Conservation (phyloP, 2,329 filamentous ascomycete species). For the Corinectria fuckeliana region DNA sequence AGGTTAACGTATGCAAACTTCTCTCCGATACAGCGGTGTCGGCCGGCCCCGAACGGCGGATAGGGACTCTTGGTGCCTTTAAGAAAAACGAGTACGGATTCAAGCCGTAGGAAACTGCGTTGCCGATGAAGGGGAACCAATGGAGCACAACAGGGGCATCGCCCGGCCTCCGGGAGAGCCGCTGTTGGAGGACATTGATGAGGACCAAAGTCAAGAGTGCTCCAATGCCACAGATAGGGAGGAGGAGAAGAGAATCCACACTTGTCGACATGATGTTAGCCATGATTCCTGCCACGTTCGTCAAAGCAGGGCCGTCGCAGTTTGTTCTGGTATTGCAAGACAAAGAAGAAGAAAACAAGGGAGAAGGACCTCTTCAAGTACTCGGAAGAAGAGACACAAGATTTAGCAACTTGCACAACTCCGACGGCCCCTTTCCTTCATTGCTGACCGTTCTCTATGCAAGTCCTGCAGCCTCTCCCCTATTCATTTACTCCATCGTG, state of each 20-base stretch:
- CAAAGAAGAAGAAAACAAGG: not conserved
- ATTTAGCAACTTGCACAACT: not conserved
- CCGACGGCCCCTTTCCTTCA: not conserved
- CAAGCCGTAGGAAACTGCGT: slow-evolving; percentile 74
- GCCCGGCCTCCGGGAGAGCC: slow-evolving; percentile 17
- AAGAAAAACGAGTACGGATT: slow-evolving; percentile 74
- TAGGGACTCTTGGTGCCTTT: slow-evolving; percentile 50
- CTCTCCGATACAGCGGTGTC: slow-evolving; percentile 78
- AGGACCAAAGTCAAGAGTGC: slow-evolving; percentile 10
- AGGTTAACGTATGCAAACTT: slow-evolving; percentile 78
- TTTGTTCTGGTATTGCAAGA: not conserved
- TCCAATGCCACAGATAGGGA: slow-evolving; percentile 10
- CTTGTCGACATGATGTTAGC: slow-evolving; percentile 7
- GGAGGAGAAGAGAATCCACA: slow-evolving; percentile 9
- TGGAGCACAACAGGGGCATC: slow-evolving; percentile 65
- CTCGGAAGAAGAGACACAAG: not conserved
- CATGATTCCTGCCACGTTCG: not conserved
- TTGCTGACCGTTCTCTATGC: not conserved
- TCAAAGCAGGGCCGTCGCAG: too few relatives aligned
- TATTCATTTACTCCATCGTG: not conserved
- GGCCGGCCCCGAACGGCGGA: slow-evolving; percentile 74
- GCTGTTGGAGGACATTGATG: slow-evolving; percentile 25
- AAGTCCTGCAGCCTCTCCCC: not conserved
- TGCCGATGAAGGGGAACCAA: slow-evolving; percentile 69
- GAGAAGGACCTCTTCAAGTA: not conserved